Conservation (phyloP, 352 stramenopile species). For the Phytopythium aichiense region DNA sequence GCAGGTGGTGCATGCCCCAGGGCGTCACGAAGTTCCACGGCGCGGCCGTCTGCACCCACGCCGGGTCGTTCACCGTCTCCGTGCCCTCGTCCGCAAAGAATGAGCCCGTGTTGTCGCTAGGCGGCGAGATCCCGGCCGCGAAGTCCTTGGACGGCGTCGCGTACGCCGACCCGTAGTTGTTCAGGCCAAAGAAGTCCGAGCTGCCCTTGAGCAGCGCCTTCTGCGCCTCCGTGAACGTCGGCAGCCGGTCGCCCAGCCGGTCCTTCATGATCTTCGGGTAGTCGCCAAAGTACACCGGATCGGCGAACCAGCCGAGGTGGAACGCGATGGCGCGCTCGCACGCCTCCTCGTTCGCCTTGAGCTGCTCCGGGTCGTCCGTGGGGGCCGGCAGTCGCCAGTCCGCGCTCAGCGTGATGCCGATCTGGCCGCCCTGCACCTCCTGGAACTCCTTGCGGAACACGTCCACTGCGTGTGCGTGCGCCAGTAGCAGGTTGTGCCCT, state of each 20-base stretch:
- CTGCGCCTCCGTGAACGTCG: slow-evolving; percentile 83
- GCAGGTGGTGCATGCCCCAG: slow-evolving; percentile 81
- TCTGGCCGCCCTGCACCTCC: slow-evolving; percentile 48
- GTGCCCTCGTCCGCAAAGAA: slow-evolving; percentile 41
- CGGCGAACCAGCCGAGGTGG: slow-evolving; percentile 87
- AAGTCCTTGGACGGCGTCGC: slow-evolving; percentile 29
- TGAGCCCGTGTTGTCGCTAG: no score
- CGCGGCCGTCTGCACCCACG: slow-evolving; percentile 75
- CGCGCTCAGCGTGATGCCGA: slow-evolving; percentile 88
- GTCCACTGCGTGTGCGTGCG: slow-evolving; percentile 75
- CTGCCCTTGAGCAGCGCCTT: slow-evolving; percentile 72
- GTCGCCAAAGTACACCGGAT: slow-evolving; percentile 89
- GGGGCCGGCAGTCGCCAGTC: slow-evolving; percentile 83
- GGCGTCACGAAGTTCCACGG: slow-evolving; percentile 65
- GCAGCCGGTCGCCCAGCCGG: slow-evolving; percentile 72
- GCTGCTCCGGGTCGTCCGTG: slow-evolving; percentile 33
- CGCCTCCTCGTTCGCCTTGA: slow-evolving; percentile 57
- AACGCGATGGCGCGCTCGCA: slow-evolving; percentile 82
- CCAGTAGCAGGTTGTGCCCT: slow-evolving; percentile 85
- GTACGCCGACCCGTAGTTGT: slow-evolving; percentile 87
- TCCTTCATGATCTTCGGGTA: slow-evolving; percentile 90
- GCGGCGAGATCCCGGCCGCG: no score
- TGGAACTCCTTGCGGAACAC: slow-evolving; percentile 83
- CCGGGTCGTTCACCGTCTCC: slow-evolving; percentile 36
- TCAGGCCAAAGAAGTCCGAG: slow-evolving; percentile 92